Percentiles rank a stretch among this genome's conserved stretches.
Conservation (phyloP, 2,329 filamentous ascomycete genomes). For the Talaromyces amestolkiae region DNA sequence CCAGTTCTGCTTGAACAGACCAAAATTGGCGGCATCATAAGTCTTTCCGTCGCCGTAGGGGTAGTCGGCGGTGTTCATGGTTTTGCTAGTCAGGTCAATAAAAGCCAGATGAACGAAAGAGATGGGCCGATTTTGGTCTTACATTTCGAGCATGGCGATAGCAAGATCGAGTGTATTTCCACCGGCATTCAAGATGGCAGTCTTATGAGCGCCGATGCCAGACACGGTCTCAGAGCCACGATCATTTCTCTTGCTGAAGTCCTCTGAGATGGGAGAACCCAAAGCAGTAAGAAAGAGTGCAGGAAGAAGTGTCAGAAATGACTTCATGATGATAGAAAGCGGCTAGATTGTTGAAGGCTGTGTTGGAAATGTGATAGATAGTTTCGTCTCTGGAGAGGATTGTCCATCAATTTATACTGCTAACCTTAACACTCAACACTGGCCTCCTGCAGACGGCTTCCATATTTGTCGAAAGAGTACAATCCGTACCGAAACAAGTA, state of each 20-base stretch:
- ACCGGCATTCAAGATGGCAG: conserved; percentile 26
- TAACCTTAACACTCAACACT: not conserved
- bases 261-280: not conserved
- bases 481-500: not conserved
- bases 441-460: not conserved
- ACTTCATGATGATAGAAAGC: not conserved
- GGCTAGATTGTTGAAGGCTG: not conserved
- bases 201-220: conserved; percentile 26
- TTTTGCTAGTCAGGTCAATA: not conserved
- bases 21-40: conserved; percentile 22
- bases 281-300: not conserved
- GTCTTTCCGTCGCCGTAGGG: conserved; percentile 24
- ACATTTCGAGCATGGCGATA: conserved; percentile 35
- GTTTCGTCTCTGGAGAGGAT: not conserved
- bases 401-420: not conserved
- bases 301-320: not conserved
- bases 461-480: not conserved
- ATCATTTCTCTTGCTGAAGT: conserved; percentile 8
- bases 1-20: conserved; percentile 16
- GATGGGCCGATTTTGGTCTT: not conserved
- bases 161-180: conserved; percentile 32
- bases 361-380: not conserved
- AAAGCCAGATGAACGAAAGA: not conserved
- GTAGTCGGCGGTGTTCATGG: not conserved
- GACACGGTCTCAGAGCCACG: conserved; percentile 23